Evolutionary conservation across 139 green algal genomes (phyloP).

Genomic region (Coelastrella sp.): DNA sequence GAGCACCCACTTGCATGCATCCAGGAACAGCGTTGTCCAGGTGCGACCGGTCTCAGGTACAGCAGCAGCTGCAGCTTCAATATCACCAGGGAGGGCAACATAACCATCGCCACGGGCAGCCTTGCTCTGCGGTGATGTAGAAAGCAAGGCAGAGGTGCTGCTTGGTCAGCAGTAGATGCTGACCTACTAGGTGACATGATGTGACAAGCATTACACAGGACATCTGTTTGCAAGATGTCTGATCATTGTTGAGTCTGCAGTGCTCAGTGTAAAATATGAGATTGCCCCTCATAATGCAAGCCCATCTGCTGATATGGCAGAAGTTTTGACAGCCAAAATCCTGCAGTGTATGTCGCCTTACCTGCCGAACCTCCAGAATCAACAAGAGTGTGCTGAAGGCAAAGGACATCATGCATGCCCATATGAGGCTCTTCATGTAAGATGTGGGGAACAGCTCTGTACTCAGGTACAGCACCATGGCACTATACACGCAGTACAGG

Average conservation of each 20-base stretch:
- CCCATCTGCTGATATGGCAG: background rate
- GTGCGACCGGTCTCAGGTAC: background rate
- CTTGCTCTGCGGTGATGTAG: background rate
- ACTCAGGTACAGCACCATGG: slow-evolving; percentile 16
- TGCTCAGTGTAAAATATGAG: background rate
- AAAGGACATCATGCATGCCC: slow-evolving; percentile 32
- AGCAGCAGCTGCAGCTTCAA: slow-evolving; percentile 29
- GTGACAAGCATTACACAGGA: too few species aligned
- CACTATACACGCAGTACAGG: background rate
- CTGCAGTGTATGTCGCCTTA: background rate
- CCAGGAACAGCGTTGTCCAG: slow-evolving; percentile 32
- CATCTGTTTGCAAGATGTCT: background rate
- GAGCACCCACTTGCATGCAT: slow-evolving; percentile 30
- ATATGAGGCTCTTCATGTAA: slow-evolving; percentile 37
- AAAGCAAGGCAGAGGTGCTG: background rate
- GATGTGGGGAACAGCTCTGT: background rate
- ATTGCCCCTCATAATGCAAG: background rate
- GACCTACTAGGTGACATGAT: background rate
- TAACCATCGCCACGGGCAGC: slow-evolving; percentile 18
- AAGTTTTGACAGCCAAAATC: too few species aligned
- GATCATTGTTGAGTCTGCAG: background rate
- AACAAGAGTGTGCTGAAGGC: slow-evolving; percentile 13
- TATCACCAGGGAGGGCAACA: slow-evolving; percentile 19
- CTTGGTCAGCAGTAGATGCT: background rate
- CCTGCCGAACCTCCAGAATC: slow-evolving; percentile 24